Evolutionary conservation across 768 basidiomycete species (phyloP).

Genomic region (Collybia sordida): DNA sequence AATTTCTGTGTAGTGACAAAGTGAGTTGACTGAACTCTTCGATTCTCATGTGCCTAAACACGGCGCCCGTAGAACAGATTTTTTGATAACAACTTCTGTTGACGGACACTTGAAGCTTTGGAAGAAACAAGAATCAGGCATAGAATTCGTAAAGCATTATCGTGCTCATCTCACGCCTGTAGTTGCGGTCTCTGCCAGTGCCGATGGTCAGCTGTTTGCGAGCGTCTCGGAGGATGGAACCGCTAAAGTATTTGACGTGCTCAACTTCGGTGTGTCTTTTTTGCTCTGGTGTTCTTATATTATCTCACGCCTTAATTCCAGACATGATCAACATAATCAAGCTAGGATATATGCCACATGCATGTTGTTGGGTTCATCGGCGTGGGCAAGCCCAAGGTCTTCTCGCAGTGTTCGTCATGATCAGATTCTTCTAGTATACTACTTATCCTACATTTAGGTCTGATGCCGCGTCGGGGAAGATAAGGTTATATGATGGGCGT

Average conservation of each 20-base stretch:
- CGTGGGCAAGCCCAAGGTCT: conserved; percentile 86
- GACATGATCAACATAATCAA: conserved; percentile 99
- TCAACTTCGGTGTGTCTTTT: conserved; percentile 84
- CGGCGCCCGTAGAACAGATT: conserved; percentile 68
- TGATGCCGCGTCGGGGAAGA: conserved; percentile 69
- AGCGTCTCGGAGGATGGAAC: conserved; percentile 90
- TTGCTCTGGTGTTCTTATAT: not conserved
- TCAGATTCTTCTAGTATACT: conserved; percentile 8
- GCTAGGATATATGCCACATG: conserved; percentile 78
- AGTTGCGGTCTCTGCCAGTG: conserved; percentile 78
- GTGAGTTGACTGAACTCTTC: conserved; percentile 41
- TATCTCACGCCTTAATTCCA: conserved; percentile 26
- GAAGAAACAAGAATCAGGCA: conserved; percentile 96
- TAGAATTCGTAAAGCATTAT: conserved; percentile 99
- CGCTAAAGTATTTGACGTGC: conserved; percentile 95
- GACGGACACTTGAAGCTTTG: conserved; percentile 98
- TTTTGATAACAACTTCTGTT: conserved; percentile 89
- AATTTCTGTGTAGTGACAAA: conserved; percentile 89
- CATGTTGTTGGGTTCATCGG: conserved; percentile 94
- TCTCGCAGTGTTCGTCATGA: conserved; percentile 71
- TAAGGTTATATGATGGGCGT: conserved; percentile 91
- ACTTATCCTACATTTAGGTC: conserved; percentile 49
- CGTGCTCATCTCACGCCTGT: conserved; percentile 86
- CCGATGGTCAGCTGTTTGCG: conserved; percentile 90
- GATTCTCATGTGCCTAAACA: not conserved